phyloP scores from a whole-genome alignment of 306 rosid genomes.

The Fragaria iinumae region DNA sequence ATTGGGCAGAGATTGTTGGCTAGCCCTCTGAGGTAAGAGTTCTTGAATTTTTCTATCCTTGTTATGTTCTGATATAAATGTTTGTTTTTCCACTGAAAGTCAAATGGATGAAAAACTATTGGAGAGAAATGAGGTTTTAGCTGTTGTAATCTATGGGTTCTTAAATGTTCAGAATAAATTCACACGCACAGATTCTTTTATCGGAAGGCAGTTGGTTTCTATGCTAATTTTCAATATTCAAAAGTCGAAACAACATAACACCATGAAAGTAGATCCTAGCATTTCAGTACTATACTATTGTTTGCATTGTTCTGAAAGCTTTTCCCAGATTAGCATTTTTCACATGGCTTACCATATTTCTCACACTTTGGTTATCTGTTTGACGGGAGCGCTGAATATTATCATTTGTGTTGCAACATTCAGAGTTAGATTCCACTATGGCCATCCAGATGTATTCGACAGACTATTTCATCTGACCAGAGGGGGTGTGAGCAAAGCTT shows the following conservation, averaged over 20 bases:
- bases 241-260: not conserved
- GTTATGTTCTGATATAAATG: not conserved
- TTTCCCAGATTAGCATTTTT: not conserved
- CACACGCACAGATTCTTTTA: not conserved
- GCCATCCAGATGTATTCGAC: slow-evolving; percentile 98
- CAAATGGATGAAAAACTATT: not conserved
- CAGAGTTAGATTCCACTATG: slow-evolving; percentile 98
- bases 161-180: not conserved
- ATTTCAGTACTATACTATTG: not conserved
- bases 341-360: not conserved
- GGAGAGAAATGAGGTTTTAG: not conserved
- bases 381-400: slow-evolving; percentile 16
- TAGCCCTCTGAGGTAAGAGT: slow-evolving; percentile 73
- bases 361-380: not conserved
- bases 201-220: not conserved
- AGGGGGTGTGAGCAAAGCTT: slow-evolving; percentile 99
- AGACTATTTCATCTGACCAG: slow-evolving; percentile 93
- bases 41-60: not conserved
- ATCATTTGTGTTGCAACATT: slow-evolving; percentile 35
- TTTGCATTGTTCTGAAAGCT: not conserved
- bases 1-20: slow-evolving; percentile 96
- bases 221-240: not conserved
- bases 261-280: not conserved
- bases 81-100: not conserved
- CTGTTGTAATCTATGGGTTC: not conserved